Percentiles rank a stretch among this genome's conserved stretches.
Conservation (phyloP, 2,329 filamentous ascomycete genomes). For the Colletotrichum orbiculare region DNA sequence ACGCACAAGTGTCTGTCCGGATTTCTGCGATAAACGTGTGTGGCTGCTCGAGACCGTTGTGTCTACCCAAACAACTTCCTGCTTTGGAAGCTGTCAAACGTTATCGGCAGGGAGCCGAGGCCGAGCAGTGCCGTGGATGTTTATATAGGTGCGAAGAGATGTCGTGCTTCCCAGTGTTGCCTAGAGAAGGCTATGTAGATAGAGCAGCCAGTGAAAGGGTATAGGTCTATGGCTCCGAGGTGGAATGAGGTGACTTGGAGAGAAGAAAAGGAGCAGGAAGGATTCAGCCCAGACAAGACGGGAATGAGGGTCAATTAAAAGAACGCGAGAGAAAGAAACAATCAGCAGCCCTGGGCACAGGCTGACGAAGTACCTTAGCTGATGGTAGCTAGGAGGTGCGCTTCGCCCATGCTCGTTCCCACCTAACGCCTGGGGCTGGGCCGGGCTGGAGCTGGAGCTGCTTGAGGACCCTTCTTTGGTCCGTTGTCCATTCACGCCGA, state of each 20-base stretch:
- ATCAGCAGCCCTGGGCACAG: neutral
- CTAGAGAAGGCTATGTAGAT: no score
- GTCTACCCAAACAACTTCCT: constrained; percentile 16
- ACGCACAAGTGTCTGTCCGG: constrained; percentile 19
- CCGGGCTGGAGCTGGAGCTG: constrained; percentile 1
- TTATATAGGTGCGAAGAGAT: no score
- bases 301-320: constrained; percentile 31
- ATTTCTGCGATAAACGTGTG: neutral
- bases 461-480: constrained; percentile 17
- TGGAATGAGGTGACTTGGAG: neutral
- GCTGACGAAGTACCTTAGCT: neutral
- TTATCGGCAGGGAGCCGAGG: neutral
- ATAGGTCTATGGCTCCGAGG: neutral
- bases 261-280: constrained; percentile 5
- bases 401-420: no score
- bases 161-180: no score
- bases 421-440: constrained; percentile 13
- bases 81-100: constrained; percentile 12
- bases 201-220: neutral
- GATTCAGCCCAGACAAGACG: constrained; percentile 2
- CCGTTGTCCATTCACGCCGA: constrained; percentile 23
- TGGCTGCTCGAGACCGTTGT: constrained; percentile 5
- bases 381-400: neutral
- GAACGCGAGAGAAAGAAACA: constrained; percentile 3
- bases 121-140: no score